Evolutionary conservation across 345 rosid genomes (phyloP).

Genomic region (Rhodomyrtus tomentosa): DNA sequence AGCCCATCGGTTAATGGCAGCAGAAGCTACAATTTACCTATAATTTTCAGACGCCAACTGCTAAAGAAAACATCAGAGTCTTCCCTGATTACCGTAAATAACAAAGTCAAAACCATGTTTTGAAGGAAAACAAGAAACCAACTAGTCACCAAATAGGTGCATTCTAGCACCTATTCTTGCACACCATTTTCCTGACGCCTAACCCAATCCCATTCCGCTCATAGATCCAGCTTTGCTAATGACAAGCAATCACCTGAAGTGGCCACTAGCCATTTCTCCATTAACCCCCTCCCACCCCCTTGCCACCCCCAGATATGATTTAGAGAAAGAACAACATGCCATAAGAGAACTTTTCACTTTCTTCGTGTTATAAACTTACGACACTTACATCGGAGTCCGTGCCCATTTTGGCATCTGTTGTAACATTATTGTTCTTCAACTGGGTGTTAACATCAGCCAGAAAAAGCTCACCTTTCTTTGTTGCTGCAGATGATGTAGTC

Average conservation of each 20-base stretch:
- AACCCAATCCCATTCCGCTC: not conserved
- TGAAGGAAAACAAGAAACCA: not conserved
- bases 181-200: not conserved
- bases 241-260: not conserved
- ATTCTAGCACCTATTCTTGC: not conserved
- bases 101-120: not conserved
- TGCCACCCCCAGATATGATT: not conserved
- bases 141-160: not conserved
- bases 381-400: slow-evolving; percentile 42
- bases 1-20: not conserved
- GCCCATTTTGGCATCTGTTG: slow-evolving; percentile 75
- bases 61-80: not conserved
- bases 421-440: slow-evolving; percentile 79
- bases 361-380: not conserved
- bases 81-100: not conserved
- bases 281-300: not conserved
- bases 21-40: not conserved
- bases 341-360: not conserved
- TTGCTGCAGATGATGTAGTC: slow-evolving; percentile 61
- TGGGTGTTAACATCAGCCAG: slow-evolving; percentile 69
- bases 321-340: not conserved
- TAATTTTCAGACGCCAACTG: not conserved
- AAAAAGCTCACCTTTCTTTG: slow-evolving; percentile 59
- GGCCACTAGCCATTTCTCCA: not conserved
- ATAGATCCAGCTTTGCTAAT: not conserved